Base-by-base conservation (phyloP, 768 basidiomycete genomes). In the Collybiopsis confluens region DNA sequence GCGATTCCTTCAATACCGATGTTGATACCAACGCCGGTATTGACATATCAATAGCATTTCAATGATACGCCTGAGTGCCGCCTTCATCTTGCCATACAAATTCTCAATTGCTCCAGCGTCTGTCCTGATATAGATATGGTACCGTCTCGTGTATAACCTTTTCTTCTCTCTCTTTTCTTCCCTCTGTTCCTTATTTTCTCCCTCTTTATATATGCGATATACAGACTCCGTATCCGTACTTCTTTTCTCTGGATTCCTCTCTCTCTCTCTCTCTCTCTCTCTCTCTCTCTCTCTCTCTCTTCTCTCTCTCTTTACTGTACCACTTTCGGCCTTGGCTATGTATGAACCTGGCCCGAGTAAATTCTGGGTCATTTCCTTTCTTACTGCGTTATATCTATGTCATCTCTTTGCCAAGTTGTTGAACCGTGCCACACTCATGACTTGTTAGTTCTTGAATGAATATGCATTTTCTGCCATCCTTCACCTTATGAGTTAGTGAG, bases 361-460 rank as follows among this genome's bases (percentile, higher is more conserved):
- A 36, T 56, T 62, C 60, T 62, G 57, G 42, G 66, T 61, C 58
- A 56, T 36, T 56, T 59, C 50, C 48, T 61, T 40, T 62, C 58
- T 59, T 54, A 26, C 58, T 57, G 47, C 40, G 13, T 33, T 33
- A 52, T 57, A 42, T 42, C 26, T 18, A n/a, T 18, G 28, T 21
- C 45, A n/a, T 26, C 26, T 26, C 26, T 20, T 21, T 42, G 6
- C 41, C 7, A 42, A 6, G 23, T 42, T 42, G 41, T 33, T 13
- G 30, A 33, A 33, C 30, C 30, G 13, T 33, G 30, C n/a, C n/a
- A n/a, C 48, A 18, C 30, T 36, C 20, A 28, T 42, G 20, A 42
- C 27, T 37, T 50, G 48, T 37, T 10, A 24, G 35, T 48, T 11
- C 11, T 15, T n/a, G 9, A 48, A 47, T 47, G 16, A 35, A 27